Base-by-base conservation (phyloP, 139 green algal species). In the Chlamydomonas incerta region DNA sequence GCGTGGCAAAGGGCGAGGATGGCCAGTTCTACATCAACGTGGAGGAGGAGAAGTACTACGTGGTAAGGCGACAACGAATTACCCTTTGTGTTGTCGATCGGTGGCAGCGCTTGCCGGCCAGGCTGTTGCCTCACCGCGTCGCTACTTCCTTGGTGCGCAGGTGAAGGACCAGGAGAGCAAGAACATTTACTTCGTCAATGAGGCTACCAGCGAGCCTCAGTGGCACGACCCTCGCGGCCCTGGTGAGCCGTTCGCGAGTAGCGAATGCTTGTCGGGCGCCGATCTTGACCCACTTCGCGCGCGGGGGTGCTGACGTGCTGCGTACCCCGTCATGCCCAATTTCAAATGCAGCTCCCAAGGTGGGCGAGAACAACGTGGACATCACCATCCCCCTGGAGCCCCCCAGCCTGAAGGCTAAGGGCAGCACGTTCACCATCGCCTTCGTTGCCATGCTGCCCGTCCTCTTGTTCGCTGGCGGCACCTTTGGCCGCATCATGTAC, bases 371-470 rank as follows among this genome's bases (percentile, higher is more conserved):
- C 21, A 74, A n/a, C 14, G 66, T 74, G 33, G 63, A 74, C 28
- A 74, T 74, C 28, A 63, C 74, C 35, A 50, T 74, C 34, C 63
- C 63, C 18, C 14, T 74, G 15, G 46, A 47, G 18, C 62, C 63
- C 0, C 41, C 74, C 3, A 70, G 71, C 57, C 34, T 9, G 11
- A 34, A 2, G 26, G n/a, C 65, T 5, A 76, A 67, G 20, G 31
- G 11, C 31, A 57, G 47, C 65, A 69, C 47, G 31, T 21, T 85
- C 14, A 85, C 80, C 3, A 24, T 76, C 8, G 66, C 66, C 17
- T 2, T 88, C 23, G 84, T 88, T 6, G 67, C 84, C 6, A 85
- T 85, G 35, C 33, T 91, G 1, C 87, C 87, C 24, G 41, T 90
- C 10, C 57, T 90, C 0, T 34, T 87, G 1, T 67, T 91, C 24